Base-by-base conservation (phyloP, 352 stramenopile species). In the Stephanocyclus meneghinianus region DNA sequence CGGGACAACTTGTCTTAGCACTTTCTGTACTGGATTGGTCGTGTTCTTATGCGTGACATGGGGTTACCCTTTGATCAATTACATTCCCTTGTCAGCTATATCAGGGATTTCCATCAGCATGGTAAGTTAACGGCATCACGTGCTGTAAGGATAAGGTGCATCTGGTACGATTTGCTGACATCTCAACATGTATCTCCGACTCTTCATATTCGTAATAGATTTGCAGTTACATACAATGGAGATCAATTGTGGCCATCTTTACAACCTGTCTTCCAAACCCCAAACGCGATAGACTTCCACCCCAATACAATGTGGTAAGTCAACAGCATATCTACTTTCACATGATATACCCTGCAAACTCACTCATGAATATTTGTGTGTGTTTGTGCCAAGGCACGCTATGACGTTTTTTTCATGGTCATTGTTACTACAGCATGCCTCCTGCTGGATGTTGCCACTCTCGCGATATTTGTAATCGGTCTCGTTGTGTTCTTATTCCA, bases 141-240 rank as follows among this genome's bases (percentile, higher is more conserved):
- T n/a, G n/a, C n/a, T n/a, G n/a, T n/a, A n/a, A n/a, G n/a, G n/a
- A n/a, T n/a, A n/a, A n/a, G 21, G 21, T 26, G 21, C 0, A 26
- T 26, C 21, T 26, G 21, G 21, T 1, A 26, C 21, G 21, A 26
- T 35, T 56, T 6, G 13, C 8, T 70, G 15, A 64, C 7, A 15
- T 11, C 9, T 30, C 6, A 13, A 30, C 35, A 2, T 42, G 2
- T 29, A 59, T 40, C 35, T 42, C 44, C 8, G n/a, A 56, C 4
- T 37, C 51, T 26, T 29, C 51, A 2, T 59, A 5, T 59, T 0
- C n/a, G 45, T 16, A 21, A 21, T 32, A 69, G 61, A 21, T 71
- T 9, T 61, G 62, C 47, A 75, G 63, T n/a, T 75, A 80, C 44
- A 77, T 86, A 61, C 79, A 86, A 62, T 86, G 79, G 79, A 55